Evolutionary conservation across 768 basidiomycete genomes (phyloP).

Genomic region (Mycena floridula): DNA sequence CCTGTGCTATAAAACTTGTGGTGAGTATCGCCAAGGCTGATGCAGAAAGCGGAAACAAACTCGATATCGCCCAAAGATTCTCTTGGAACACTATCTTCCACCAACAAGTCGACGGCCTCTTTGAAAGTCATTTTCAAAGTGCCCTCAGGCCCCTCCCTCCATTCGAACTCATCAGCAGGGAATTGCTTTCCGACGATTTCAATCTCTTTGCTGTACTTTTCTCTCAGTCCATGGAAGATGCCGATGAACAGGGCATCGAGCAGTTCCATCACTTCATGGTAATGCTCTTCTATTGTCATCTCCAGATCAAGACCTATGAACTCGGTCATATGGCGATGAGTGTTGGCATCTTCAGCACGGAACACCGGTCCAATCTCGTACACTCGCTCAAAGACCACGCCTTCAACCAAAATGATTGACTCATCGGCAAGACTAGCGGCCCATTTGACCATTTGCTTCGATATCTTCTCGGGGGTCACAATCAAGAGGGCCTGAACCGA

Average conservation of each 20-base stretch:
- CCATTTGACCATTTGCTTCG: constrained; percentile 98
- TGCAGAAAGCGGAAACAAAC: constrained; percentile 30
- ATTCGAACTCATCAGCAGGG: constrained; percentile 94
- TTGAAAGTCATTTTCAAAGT: constrained; percentile 82
- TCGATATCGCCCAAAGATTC: constrained; percentile 86
- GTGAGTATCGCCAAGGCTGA: constrained; percentile 4
- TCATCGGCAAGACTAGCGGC: constrained; percentile 71
- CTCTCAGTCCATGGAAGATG: constrained; percentile 81
- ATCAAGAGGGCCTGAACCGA: constrained; percentile 83
- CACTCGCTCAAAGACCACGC: constrained; percentile 88
- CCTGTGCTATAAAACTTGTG: constrained; percentile 58
- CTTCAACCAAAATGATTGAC: constrained; percentile 89
- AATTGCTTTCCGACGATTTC: constrained; percentile 78
- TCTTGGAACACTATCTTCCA: constrained; percentile 77
- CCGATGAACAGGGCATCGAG: constrained; percentile 81
- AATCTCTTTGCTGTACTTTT: constrained; percentile 78
- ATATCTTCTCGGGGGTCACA: constrained; percentile 69
- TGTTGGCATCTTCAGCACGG: constrained; percentile 96
- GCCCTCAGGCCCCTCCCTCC: constrained; percentile 84
- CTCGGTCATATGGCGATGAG: constrained; percentile 96
- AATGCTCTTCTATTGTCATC: constrained; percentile 98
- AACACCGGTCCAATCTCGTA: constrained; percentile 97
- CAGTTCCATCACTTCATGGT: constrained; percentile 93
- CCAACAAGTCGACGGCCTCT: constrained; percentile 83
- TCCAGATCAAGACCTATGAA: constrained; percentile 99